A percentile compares a stretch with the other conserved stretches of the same genome.
These are phyloP conservation scores for Globisporangium viniferum DNA, from an alignment of 352 stramenopile genomes.

Conservation along the genomic window DNA sequence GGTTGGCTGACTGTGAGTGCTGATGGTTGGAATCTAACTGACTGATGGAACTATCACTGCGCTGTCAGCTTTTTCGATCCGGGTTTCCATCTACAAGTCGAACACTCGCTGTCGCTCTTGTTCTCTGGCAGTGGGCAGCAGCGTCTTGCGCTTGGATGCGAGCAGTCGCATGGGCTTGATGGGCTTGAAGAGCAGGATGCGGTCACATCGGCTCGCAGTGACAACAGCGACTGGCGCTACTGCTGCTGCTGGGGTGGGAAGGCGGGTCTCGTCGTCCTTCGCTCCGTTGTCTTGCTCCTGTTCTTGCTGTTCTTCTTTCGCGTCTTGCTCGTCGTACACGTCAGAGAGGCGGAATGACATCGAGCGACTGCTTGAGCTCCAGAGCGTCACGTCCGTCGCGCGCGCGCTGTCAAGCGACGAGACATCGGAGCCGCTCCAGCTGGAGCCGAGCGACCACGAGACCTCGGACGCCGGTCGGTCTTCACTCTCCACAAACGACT, in stretches of 20 bases:
- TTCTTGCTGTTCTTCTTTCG: neutral
- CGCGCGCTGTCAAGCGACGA: slow-evolving; percentile 11
- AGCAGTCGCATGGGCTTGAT: slow-evolving; percentile 8
- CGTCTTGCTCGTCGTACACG: neutral
- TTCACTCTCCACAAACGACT: slow-evolving; percentile 7
- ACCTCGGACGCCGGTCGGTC: neutral
- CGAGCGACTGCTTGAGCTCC: neutral
- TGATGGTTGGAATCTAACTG: neutral
- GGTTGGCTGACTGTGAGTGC: neutral
- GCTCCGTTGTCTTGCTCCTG: neutral
- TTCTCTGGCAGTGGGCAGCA: neutral
- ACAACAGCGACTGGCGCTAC: neutral
- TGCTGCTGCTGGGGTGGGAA: neutral
- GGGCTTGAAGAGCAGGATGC: slow-evolving; percentile 10
- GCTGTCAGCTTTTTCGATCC: too few species aligned
- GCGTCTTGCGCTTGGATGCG: slow-evolving; percentile 1
- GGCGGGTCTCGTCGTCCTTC: neutral
- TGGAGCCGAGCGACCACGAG: slow-evolving; percentile 7
- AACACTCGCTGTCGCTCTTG: neutral
- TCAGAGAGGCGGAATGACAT: neutral
- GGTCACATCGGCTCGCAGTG: neutral
- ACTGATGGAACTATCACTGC: neutral
- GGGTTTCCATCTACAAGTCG: neutral
- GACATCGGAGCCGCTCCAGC: slow-evolving; percentile 12
- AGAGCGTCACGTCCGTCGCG: slow-evolving; percentile 4